phyloP scores from a whole-genome alignment of 176 grass and related monocot genomes.

The Carex littledalei region DNA sequence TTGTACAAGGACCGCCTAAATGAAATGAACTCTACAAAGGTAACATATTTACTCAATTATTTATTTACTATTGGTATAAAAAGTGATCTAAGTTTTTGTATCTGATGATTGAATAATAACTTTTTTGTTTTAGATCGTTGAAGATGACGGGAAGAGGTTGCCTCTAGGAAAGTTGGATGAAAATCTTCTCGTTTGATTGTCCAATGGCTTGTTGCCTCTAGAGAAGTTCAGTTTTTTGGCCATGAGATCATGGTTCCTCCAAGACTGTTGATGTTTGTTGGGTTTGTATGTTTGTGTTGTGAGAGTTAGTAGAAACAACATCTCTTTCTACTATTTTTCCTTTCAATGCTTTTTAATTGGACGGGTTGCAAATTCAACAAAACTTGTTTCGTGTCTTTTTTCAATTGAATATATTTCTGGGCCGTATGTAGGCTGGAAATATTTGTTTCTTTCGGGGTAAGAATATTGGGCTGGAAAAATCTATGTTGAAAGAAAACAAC shows the following conservation, averaged over 20 bases:
- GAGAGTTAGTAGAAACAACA: background rate
- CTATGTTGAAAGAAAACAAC: background rate
- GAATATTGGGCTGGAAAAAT: background rate
- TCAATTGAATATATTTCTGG: background rate
- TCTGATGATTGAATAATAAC: background rate
- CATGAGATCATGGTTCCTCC: conserved; percentile 57
- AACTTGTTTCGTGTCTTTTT: background rate
- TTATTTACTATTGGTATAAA: too few relatives aligned
- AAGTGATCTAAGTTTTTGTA: too few relatives aligned
- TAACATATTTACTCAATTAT: conserved; percentile 15
- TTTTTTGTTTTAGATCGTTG: conserved; percentile 10
- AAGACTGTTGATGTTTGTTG: background rate
- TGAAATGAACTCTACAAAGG: conserved; percentile 18
- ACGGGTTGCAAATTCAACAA: too few relatives aligned
- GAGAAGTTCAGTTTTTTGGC: background rate
- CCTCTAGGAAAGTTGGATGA: conserved; percentile 34
- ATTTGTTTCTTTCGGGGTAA: background rate
- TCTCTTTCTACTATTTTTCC: background rate
- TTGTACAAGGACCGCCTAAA: conserved; percentile 30
- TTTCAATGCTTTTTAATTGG: background rate
- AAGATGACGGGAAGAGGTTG: conserved; percentile 34
- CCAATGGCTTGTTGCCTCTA: conserved; percentile 2
- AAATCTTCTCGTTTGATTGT: conserved; percentile 26
- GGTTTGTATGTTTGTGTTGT: background rate
- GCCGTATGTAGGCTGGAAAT: background rate